Evolutionary conservation across 805 yeast species (phyloP).

Genomic region (Starmera dryadoides): DNA sequence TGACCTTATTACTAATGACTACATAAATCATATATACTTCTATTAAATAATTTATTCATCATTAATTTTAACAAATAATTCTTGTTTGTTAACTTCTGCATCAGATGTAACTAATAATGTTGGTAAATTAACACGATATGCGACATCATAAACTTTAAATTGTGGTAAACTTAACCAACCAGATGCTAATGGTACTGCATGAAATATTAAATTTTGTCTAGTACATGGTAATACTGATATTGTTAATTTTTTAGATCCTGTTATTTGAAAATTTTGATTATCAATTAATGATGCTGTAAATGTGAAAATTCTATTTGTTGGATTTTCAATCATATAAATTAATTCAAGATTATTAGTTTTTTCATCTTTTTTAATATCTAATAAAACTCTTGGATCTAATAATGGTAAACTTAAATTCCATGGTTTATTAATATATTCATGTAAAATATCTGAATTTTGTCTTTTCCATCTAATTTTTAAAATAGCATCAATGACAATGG

Average conservation of each 20-base stretch:
- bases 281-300: constrained; percentile 44
- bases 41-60: not conserved
- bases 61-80: constrained; percentile 8
- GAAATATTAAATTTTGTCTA: constrained; percentile 34
- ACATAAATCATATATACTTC: too few species aligned
- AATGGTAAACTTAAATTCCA: constrained; percentile 54
- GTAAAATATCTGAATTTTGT: constrained; percentile 12
- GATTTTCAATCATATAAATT: constrained; percentile 60
- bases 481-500: constrained; percentile 23
- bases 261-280: constrained; percentile 26
- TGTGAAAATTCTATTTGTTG: constrained; percentile 61
- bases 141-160: constrained; percentile 59
- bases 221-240: constrained; percentile 51
- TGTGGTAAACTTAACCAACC: constrained; percentile 44
- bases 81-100: constrained; percentile 22
- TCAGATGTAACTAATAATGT: constrained; percentile 32
- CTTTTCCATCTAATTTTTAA: constrained; percentile 29
- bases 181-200: constrained; percentile 13
- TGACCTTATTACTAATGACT: too few species aligned
- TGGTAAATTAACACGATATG: constrained; percentile 57
- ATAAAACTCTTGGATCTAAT: constrained; percentile 62
- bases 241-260: constrained; percentile 24
- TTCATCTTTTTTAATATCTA: constrained; percentile 25
- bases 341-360: constrained; percentile 22
- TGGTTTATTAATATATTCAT: constrained; percentile 26